Conservation (phyloP, 2,329 filamentous ascomycete genomes). For the Pseudogymnoascus sp. region DNA sequence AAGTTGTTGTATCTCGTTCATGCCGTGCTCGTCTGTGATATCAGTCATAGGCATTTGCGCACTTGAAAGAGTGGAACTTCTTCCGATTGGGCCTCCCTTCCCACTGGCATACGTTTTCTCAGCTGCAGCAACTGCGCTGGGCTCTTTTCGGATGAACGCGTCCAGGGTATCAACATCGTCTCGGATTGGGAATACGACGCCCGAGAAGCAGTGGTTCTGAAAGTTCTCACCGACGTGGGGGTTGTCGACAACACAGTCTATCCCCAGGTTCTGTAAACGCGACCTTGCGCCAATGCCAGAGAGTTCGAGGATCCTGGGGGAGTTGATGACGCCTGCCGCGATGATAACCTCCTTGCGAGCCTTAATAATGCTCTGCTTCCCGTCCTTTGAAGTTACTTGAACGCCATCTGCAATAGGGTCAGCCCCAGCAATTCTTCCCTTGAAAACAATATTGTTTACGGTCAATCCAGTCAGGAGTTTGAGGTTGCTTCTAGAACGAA, state of each 20-base stretch:
- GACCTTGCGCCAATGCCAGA: conserved; percentile 25
- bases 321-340: conserved; percentile 20
- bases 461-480: conserved; percentile 12
- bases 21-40: neutral
- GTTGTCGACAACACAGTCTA: conserved; percentile 17
- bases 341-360: conserved; percentile 26
- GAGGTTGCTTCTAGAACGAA: conserved; percentile 11
- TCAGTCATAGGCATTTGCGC: neutral
- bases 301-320: conserved; percentile 29
- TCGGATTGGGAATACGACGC: conserved; percentile 27
- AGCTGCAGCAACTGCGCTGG: neutral
- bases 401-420: conserved; percentile 15
- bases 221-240: conserved; percentile 23
- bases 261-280: conserved; percentile 15
- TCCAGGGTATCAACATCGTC: conserved; percentile 26
- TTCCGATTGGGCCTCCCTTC: neutral
- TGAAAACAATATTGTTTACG: conserved; percentile 13
- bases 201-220: conserved; percentile 17
- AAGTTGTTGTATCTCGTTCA: neutral
- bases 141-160: neutral
- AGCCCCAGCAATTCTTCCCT: neutral
- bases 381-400: conserved; percentile 7
- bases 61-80: neutral
- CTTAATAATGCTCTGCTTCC: conserved; percentile 19
- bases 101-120: neutral